phyloP scores from a whole-genome alignment of 1,284 basidiomycete genomes.

The Neolentinus lepideus region DNA sequence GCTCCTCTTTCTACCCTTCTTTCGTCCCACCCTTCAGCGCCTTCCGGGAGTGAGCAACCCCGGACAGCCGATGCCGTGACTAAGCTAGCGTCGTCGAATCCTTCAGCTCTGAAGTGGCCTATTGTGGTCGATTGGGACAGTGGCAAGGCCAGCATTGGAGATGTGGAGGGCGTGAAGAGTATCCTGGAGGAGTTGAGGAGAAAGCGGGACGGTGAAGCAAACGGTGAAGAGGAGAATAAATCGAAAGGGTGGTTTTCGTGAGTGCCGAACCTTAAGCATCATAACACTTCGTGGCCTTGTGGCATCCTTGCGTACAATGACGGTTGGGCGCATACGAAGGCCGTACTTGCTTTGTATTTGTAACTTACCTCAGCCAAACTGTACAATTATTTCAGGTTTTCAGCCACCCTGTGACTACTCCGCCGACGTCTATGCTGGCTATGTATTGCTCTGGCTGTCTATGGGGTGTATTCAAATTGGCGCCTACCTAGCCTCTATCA shows the following conservation, averaged over 20 bases:
- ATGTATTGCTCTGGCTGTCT: no score
- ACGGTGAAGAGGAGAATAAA: conserved; percentile 32
- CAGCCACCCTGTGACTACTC: no score
- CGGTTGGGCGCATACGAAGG: no score
- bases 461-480: no score
- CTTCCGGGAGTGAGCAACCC: conserved; percentile 30
- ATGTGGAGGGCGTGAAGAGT: conserved; percentile 55
- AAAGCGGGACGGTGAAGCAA: conserved; percentile 45
- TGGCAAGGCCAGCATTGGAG: conserved; percentile 58
- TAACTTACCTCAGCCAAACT: no score
- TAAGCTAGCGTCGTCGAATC: conserved; percentile 45
- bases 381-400: no score
- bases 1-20: conserved; percentile 32
- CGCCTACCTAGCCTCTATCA: no score
- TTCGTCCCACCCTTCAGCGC: conserved; percentile 48
- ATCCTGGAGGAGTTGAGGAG: conserved; percentile 59
- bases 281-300: not conserved
- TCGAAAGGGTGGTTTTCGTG: conserved; percentile 47
- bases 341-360: no score
- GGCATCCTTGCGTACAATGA: no score
- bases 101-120: conserved; percentile 62
- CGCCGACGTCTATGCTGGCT: no score
- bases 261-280: not conserved
- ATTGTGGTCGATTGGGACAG: conserved; percentile 73
- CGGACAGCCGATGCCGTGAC: conserved; percentile 37